Conservation (phyloP, 495 filamentous ascomycete species). For the Melanomma pulvis-pyrius region DNA sequence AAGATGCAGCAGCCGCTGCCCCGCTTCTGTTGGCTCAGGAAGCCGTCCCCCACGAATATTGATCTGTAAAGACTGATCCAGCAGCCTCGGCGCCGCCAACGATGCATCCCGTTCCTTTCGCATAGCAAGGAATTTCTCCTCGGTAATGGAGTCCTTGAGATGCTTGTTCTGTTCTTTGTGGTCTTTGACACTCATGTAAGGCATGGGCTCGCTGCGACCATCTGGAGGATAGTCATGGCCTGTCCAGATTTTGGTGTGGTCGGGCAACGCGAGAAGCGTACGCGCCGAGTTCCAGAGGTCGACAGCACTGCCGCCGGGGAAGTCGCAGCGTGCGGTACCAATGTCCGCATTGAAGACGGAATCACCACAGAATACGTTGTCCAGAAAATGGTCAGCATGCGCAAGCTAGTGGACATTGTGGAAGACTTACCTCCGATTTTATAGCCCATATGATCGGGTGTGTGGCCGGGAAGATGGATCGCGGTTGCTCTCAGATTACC, state of each 20-base stretch:
- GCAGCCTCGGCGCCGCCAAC: conserved; percentile 54
- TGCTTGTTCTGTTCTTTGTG: conserved; percentile 59
- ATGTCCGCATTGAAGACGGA: conserved; percentile 63
- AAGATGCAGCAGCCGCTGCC: conserved; percentile 49
- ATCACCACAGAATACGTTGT: conserved; percentile 66
- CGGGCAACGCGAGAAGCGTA: conserved; percentile 53
- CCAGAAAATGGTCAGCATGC: conserved; percentile 12
- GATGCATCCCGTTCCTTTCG: conserved; percentile 52
- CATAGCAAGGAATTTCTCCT: conserved; percentile 55
- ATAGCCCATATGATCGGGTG: conserved; percentile 65
- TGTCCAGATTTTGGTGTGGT: conserved; percentile 47
- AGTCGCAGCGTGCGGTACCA: conserved; percentile 63
- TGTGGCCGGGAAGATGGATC: conserved; percentile 63
- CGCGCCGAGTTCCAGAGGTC: conserved; percentile 52
- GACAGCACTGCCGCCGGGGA: conserved; percentile 57
- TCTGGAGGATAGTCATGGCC: conserved; percentile 54
- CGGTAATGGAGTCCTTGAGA: conserved; percentile 46
- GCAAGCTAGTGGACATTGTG: too few species aligned
- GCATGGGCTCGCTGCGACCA: conserved; percentile 37
- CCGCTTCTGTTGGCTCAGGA: conserved; percentile 41
- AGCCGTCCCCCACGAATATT: conserved; percentile 60
- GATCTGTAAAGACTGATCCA: conserved; percentile 61
- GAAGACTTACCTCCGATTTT: conserved; percentile 48
- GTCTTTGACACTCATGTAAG: conserved; percentile 55
- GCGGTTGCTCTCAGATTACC: conserved; percentile 53